A percentile compares a stretch with the other conserved stretches of the same genome.
Conservation (phyloP, 768 basidiomycete genomes). For the Kwoniella shandongensis region DNA sequence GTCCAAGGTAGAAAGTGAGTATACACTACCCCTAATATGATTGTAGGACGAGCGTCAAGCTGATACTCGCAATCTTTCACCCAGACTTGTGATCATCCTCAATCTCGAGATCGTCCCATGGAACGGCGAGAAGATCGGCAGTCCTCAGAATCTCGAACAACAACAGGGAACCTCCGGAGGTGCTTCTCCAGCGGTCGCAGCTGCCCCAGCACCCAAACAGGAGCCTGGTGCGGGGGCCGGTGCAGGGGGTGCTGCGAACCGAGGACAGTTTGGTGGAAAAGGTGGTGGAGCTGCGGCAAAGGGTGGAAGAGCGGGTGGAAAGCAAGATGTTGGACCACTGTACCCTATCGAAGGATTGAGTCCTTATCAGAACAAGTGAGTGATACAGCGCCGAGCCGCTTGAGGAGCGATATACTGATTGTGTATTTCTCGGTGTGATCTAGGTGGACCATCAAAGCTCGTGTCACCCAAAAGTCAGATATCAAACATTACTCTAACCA, state of each 20-base stretch:
- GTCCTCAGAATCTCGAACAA: constrained; percentile 57
- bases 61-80: not conserved
- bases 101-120: constrained; percentile 43
- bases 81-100: constrained; percentile 79
- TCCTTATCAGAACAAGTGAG: constrained; percentile 87
- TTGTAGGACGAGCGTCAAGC: not conserved
- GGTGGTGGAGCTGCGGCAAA: constrained; percentile 19
- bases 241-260: constrained; percentile 25
- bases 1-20: constrained; percentile 80
- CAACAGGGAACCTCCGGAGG: constrained; percentile 47
- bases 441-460: constrained; percentile 92
- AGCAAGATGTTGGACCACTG: constrained; percentile 53
- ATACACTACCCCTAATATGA: not conserved
- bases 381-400: not conserved
- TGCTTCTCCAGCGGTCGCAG: constrained; percentile 46
- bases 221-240: constrained; percentile 39
- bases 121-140: constrained; percentile 70
- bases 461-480: constrained; percentile 84
- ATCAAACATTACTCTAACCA: constrained; percentile 85
- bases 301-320: constrained; percentile 22
- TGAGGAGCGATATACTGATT: not conserved
- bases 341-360: constrained; percentile 92
- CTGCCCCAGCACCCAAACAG: constrained; percentile 47
- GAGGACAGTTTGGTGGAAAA: constrained; percentile 16
- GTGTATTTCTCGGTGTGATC: not conserved